phyloP scores from a whole-genome alignment of 192 early-diverging fungal genomes.

The Chytriomyces sp. region DNA sequence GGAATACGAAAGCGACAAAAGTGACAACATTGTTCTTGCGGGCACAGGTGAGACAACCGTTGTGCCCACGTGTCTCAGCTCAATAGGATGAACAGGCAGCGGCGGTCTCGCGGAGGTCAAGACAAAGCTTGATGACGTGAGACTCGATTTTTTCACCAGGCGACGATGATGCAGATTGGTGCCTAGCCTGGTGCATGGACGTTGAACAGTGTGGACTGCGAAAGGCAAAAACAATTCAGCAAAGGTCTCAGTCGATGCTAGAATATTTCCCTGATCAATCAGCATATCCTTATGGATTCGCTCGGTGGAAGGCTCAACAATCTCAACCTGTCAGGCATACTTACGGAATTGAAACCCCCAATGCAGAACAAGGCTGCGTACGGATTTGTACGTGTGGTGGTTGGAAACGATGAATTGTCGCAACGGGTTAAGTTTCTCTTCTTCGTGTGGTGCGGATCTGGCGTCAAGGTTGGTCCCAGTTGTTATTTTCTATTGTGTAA shows the following conservation, averaged over 20 bases:
- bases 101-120: conserved; percentile 71
- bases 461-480: conserved; percentile 35
- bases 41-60: conserved; percentile 3
- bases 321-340: background rate
- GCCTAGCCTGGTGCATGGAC: too few relatives aligned
- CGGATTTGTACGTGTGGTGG: conserved; percentile 72
- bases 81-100: conserved; percentile 29
- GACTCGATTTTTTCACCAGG: too few relatives aligned
- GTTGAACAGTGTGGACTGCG: too few relatives aligned
- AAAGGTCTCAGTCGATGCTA: too few relatives aligned
- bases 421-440: conserved; percentile 49
- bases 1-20: conserved; percentile 52
- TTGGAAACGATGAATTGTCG: conserved; percentile 62
- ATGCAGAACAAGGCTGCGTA: conserved; percentile 67
- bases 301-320: too few relatives aligned
- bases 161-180: too few relatives aligned
- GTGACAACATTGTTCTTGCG: conserved; percentile 23
- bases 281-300: too few relatives aligned
- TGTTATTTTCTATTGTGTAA: too few relatives aligned
- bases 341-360: too few relatives aligned
- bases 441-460: conserved; percentile 40
- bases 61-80: background rate
- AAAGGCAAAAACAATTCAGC: too few relatives aligned
- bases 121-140: conserved; percentile 50
- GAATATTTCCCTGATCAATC: too few relatives aligned